A percentile compares a stretch with the other conserved stretches of the same genome.
phyloP scores from a whole-genome alignment of 768 basidiomycete species.

The Chiua virens region DNA sequence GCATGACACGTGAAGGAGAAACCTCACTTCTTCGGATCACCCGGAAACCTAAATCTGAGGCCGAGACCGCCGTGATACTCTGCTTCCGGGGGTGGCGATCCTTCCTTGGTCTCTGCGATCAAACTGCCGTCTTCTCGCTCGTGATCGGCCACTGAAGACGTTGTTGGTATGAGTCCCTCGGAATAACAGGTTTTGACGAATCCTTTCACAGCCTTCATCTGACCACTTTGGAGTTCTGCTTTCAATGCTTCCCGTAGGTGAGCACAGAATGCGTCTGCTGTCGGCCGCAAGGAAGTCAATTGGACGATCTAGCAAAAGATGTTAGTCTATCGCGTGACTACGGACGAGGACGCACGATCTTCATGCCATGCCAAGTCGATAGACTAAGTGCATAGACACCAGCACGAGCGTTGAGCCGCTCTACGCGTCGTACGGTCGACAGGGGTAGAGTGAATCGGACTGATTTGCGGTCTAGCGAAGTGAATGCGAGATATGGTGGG shows the following conservation, averaged over 20 bases:
- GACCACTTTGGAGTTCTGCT: constrained; percentile 81
- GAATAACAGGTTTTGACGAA: constrained; percentile 95
- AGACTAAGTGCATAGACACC: constrained; percentile 96
- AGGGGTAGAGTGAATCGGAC: constrained; percentile 90
- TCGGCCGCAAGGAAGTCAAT: constrained; percentile 88
- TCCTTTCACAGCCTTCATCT: constrained; percentile 90
- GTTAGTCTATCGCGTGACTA: constrained; percentile 4
- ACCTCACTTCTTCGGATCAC: constrained; percentile 85
- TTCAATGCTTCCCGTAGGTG: constrained; percentile 88
- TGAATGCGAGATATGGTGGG: constrained; percentile 87
- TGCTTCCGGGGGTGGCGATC: constrained; percentile 44
- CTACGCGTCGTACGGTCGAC: constrained; percentile 89
- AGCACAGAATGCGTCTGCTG: constrained; percentile 90
- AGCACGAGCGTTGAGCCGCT: constrained; percentile 88
- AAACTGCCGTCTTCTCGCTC: constrained; percentile 71
- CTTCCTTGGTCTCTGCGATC: constrained; percentile 53
- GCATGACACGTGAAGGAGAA: background rate
- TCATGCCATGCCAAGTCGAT: constrained; percentile 90
- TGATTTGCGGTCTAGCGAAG: constrained; percentile 88
- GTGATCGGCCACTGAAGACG: constrained; percentile 56
- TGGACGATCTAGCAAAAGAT: constrained; percentile 69
- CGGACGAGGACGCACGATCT: constrained; percentile 59
- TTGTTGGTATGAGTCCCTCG: constrained; percentile 72
- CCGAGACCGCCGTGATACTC: constrained; percentile 79
- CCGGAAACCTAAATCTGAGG: constrained; percentile 84